phyloP scores from a whole-genome alignment of 2,329 filamentous ascomycete species.

The Raffaelea albimanens region DNA sequence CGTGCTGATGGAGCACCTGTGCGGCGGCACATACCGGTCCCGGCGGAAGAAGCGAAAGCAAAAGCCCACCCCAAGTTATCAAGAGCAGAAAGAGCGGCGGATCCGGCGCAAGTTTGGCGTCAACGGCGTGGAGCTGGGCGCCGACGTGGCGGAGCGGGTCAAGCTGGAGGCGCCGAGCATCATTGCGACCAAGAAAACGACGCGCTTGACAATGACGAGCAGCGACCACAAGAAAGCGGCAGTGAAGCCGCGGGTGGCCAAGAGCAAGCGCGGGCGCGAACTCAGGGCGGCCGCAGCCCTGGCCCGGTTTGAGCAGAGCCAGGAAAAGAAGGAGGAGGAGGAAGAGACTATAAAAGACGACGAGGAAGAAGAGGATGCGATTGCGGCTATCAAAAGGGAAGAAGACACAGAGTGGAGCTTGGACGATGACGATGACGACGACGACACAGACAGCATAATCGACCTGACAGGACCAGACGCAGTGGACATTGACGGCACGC shows the following conservation, averaged over 20 bases:
- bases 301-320: slow-evolving; percentile 57
- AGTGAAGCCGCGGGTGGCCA: slow-evolving; percentile 63
- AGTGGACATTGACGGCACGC: slow-evolving; percentile 52
- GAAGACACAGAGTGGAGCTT: slow-evolving; percentile 26
- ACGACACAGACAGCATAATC: slow-evolving; percentile 30
- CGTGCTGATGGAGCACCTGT: slow-evolving; percentile 58
- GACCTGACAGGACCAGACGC: slow-evolving; percentile 37
- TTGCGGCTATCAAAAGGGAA: slow-evolving; percentile 17
- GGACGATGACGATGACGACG: slow-evolving; percentile 25
- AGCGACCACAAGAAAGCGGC: slow-evolving; percentile 37
- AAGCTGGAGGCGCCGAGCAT: slow-evolving; percentile 43
- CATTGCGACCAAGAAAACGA: background rate
- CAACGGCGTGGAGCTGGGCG: slow-evolving; percentile 59
- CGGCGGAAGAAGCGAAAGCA: slow-evolving; percentile 39
- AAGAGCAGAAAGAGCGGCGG: slow-evolving; percentile 61
- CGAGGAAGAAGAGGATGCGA: slow-evolving; percentile 26
- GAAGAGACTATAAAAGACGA: slow-evolving; percentile 25
- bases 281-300: slow-evolving; percentile 68
- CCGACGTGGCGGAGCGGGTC: slow-evolving; percentile 55
- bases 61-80: slow-evolving; percentile 46
- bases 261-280: slow-evolving; percentile 65
- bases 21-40: slow-evolving; percentile 69
- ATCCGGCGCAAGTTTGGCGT: slow-evolving; percentile 70
- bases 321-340: slow-evolving; percentile 33
- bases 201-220: slow-evolving; percentile 30